These are phyloP conservation scores for Brassica cretica DNA, from an alignment of 345 rosid species.

Conservation along the genomic window DNA sequence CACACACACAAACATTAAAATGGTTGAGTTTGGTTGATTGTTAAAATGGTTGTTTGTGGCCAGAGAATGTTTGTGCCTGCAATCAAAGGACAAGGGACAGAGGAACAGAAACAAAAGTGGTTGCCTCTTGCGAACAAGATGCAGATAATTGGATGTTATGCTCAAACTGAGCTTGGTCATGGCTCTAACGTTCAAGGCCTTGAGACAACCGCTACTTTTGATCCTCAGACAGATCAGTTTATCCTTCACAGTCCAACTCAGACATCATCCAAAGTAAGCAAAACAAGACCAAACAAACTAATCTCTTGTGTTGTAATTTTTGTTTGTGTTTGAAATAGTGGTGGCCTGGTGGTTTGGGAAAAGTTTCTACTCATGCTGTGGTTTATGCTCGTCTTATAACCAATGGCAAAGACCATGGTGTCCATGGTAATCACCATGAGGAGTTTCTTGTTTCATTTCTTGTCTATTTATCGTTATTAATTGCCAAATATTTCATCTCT, in stretches of 20 bases:
- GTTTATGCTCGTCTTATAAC: slow-evolving; percentile 85
- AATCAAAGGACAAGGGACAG: slow-evolving; percentile 90
- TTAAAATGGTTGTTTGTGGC: neutral
- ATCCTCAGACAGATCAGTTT: slow-evolving; percentile 77
- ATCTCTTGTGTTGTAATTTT: neutral
- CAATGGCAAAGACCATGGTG: slow-evolving; percentile 71
- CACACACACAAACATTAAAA: slow-evolving; percentile 13
- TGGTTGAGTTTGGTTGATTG: slow-evolving; percentile 28
- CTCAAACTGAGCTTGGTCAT: slow-evolving; percentile 98
- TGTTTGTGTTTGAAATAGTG: slow-evolving; percentile 53
- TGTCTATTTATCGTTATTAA: neutral
- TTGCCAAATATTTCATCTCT: slow-evolving; percentile 2
- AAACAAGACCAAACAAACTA: neutral
- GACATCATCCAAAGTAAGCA: slow-evolving; percentile 82
- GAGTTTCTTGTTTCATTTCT: neutral
- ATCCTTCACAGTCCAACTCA: slow-evolving; percentile 82
- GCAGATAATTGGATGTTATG: slow-evolving; percentile 95
- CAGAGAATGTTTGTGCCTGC: slow-evolving; percentile 95
- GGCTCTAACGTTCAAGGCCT: slow-evolving; percentile 98
- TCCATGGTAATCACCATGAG: slow-evolving; percentile 58
- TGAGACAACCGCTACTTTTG: slow-evolving; percentile 92
- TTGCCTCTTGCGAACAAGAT: slow-evolving; percentile 76
- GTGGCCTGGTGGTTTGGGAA: slow-evolving; percentile 99
- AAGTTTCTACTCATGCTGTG: slow-evolving; percentile 82
- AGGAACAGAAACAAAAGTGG: slow-evolving; percentile 89